Conservation (phyloP, 116 monocot species). For the Phalaenopsis hybrid region DNA sequence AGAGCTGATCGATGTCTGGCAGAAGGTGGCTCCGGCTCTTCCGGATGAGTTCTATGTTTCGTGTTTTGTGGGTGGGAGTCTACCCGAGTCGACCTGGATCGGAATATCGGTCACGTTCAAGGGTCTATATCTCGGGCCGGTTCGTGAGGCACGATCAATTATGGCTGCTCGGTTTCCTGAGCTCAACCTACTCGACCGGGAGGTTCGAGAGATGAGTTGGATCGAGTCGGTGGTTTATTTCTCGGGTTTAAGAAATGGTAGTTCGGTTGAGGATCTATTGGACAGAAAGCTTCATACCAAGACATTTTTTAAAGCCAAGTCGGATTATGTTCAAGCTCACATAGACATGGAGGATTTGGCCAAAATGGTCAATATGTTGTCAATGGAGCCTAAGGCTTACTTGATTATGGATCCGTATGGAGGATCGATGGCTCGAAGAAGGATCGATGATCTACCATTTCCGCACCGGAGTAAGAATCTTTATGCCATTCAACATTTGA, state of each 20-base stretch:
- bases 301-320: slow-evolving; percentile 48
- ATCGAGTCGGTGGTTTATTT: slow-evolving; percentile 50
- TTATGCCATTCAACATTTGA: slow-evolving; percentile 36
- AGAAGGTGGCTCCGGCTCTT: slow-evolving; percentile 23
- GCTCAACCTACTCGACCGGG: slow-evolving; percentile 4
- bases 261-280: slow-evolving; percentile 21
- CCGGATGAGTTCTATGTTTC: slow-evolving; percentile 59
- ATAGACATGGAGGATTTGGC: slow-evolving; percentile 11
- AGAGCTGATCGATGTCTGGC: slow-evolving; percentile 39
- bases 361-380: slow-evolving; percentile 9
- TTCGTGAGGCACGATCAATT: slow-evolving; percentile 3
- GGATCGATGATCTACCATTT: slow-evolving; percentile 29
- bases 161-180: slow-evolving; percentile 20
- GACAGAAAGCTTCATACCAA: slow-evolving; percentile 22
- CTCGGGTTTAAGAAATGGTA: slow-evolving; percentile 33
- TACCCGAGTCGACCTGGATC: slow-evolving; percentile 16
- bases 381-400: slow-evolving; percentile 34
- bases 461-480: slow-evolving; percentile 42
- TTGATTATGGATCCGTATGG: slow-evolving; percentile 58
- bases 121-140: slow-evolving; percentile 40
- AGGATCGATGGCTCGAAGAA: slow-evolving; percentile 36
- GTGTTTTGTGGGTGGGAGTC: slow-evolving; percentile 31
- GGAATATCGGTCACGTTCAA: slow-evolving; percentile 51
- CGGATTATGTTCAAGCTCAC: slow-evolving; percentile 34
- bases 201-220: slow-evolving; percentile 47